phyloP scores from a whole-genome alignment of 2,329 filamentous ascomycete genomes.

The Neofusicoccum parvum region DNA sequence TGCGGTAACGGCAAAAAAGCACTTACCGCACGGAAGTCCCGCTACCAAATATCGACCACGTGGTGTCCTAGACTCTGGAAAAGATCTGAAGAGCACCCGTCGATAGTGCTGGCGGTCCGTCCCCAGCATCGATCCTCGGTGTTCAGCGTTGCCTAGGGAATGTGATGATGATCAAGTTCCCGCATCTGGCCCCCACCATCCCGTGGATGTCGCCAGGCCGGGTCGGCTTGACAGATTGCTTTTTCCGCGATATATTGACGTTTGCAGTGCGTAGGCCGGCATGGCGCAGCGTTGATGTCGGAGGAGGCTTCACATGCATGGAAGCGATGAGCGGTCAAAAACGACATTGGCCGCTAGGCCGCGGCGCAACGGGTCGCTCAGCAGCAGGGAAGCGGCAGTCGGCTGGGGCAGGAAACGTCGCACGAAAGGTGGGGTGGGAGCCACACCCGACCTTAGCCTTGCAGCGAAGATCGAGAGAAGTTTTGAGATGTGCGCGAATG shows the following conservation, averaged over 20 bases:
- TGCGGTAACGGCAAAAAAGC: background rate
- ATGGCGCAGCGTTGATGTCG: background rate
- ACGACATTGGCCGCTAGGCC: background rate
- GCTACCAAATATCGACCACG: background rate
- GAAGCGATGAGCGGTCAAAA: constrained; percentile 10
- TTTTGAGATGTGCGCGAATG: background rate
- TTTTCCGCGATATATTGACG: background rate
- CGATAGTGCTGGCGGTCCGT: background rate
- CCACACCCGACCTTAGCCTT: background rate
- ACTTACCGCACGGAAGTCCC: background rate
- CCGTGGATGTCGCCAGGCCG: background rate
- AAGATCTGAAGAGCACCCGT: background rate
- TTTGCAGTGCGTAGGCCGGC: background rate
- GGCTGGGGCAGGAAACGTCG: background rate
- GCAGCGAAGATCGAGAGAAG: background rate
- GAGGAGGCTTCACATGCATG: constrained; percentile 12
- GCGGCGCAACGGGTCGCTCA: background rate
- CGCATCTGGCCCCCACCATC: constrained; percentile 1
- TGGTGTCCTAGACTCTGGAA: background rate
- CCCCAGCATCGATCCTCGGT: background rate
- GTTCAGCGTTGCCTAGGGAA: background rate
- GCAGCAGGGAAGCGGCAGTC: background rate
- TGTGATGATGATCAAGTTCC: constrained; percentile 1
- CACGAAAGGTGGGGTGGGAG: constrained; percentile 7
- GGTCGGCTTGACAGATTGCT: background rate